phyloP scores from a whole-genome alignment of 192 early-diverging fungal species.

The Coemansia sp. region DNA sequence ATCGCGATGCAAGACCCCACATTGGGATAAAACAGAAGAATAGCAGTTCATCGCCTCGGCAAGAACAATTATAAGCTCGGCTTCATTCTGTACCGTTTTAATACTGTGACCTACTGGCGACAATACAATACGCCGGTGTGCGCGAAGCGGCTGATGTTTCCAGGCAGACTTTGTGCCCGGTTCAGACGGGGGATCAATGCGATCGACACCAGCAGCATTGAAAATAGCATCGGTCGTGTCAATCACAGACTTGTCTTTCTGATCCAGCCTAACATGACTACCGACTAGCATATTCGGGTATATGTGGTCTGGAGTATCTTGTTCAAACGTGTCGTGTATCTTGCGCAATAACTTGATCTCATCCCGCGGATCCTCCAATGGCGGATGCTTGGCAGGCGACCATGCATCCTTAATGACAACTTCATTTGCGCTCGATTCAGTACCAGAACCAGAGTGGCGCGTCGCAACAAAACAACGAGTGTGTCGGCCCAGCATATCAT shows the following conservation, averaged over 20 bases:
- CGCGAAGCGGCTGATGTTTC: not conserved
- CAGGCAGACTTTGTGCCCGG: too few relatives aligned
- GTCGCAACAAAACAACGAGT: not conserved
- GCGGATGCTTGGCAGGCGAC: not conserved
- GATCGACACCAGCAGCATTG: not conserved
- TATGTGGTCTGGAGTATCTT: not conserved
- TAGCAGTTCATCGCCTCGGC: conserved; percentile 28
- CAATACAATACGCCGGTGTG: conserved; percentile 17
- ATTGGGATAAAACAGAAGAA: conserved; percentile 9
- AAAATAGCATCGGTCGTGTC: conserved; percentile 8
- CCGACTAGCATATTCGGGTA: not conserved
- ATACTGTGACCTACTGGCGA: conserved; percentile 10
- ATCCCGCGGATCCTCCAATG: not conserved
- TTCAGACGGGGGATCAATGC: not conserved
- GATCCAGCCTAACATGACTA: not conserved
- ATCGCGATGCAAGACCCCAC: conserved; percentile 23
- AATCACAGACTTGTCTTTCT: not conserved
- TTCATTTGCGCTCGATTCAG: not conserved
- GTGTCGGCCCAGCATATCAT: not conserved
- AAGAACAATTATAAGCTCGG: conserved; percentile 22
- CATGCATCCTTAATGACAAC: conserved; percentile 20
- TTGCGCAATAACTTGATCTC: not conserved
- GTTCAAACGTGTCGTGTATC: not conserved
- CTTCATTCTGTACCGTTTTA: not conserved
- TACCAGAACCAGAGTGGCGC: not conserved